Conservation (phyloP, 768 basidiomycete genomes). For the Rhodotorula paludigena region DNA sequence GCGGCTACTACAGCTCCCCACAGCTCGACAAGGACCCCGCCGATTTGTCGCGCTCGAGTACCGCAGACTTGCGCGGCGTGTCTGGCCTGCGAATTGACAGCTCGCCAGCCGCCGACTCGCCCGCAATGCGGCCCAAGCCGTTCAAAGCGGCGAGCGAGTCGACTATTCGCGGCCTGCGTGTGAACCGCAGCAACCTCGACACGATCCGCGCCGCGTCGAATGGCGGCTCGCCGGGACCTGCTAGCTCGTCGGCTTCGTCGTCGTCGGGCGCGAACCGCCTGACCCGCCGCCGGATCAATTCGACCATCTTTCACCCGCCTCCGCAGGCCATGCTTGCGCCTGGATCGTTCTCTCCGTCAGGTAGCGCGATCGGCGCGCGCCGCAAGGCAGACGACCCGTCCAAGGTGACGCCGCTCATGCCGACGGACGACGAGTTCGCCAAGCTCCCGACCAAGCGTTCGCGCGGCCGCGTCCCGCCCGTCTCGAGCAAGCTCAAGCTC, state of each 20-base stretch:
- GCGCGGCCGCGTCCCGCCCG: slow-evolving; percentile 35
- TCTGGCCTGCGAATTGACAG: slow-evolving; percentile 10
- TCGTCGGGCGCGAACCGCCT: not conserved
- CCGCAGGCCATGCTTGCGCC: slow-evolving; percentile 35
- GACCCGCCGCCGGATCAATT: not conserved
- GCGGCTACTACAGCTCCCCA: not conserved
- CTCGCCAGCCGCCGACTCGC: not conserved
- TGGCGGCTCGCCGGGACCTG: too few relatives aligned
- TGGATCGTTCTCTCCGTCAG: not conserved
- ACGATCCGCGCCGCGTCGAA: not conserved
- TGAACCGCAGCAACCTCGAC: not conserved
- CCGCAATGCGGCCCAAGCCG: not conserved
- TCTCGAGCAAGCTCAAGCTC: slow-evolving; percentile 15
- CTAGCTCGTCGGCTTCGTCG: too few relatives aligned
- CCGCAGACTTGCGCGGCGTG: slow-evolving; percentile 14
- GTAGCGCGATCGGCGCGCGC: slow-evolving; percentile 6
- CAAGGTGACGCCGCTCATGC: slow-evolving; percentile 13
- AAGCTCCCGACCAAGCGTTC: slow-evolving; percentile 33
- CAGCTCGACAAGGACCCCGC: not conserved
- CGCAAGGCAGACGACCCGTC: not conserved
- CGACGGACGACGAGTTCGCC: slow-evolving; percentile 15
- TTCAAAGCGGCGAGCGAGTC: not conserved
- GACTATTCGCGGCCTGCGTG: not conserved
- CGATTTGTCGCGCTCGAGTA: not conserved
- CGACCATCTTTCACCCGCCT: slow-evolving; percentile 27